Percentiles rank a stretch among this genome's conserved stretches.
Conservation (phyloP, 2,329 filamentous ascomycete genomes). For the Fusarium goolgardi region DNA sequence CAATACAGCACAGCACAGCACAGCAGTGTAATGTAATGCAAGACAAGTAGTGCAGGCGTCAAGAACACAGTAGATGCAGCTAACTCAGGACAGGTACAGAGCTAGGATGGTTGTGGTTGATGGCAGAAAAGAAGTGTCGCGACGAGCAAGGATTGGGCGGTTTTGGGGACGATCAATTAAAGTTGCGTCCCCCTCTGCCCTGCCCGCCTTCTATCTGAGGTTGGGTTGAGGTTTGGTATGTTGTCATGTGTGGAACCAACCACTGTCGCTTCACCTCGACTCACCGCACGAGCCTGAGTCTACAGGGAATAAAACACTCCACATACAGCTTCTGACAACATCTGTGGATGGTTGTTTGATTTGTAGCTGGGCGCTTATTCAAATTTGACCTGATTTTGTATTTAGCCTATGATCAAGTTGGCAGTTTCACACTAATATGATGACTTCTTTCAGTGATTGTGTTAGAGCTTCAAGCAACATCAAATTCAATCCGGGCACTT, state of each 20-base stretch:
- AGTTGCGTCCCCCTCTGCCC: slow-evolving; percentile 17
- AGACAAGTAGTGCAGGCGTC: neutral
- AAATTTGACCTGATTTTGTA: neutral
- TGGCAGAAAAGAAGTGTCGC: slow-evolving; percentile 38
- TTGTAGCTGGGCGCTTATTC: slow-evolving; percentile 2
- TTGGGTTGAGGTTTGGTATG: slow-evolving; percentile 6
- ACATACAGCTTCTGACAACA: slow-evolving; percentile 1
- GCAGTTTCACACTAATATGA: neutral
- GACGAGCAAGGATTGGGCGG: slow-evolving; percentile 43
- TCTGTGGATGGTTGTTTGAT: neutral
- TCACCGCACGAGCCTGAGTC: slow-evolving; percentile 27
- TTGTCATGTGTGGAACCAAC: slow-evolving; percentile 23
- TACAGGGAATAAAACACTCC: slow-evolving; percentile 21
- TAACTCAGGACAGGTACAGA: slow-evolving; percentile 22
- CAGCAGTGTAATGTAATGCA: slow-evolving; percentile 4
- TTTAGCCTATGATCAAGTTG: neutral
- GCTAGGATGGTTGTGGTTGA: slow-evolving; percentile 34
- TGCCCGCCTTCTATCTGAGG: slow-evolving; percentile 13
- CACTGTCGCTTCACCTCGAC: slow-evolving; percentile 5
- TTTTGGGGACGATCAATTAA: slow-evolving; percentile 39
- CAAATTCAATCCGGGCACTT: neutral
- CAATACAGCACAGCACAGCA: slow-evolving; percentile 7
- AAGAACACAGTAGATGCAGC: slow-evolving; percentile 19
- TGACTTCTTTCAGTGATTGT: neutral
- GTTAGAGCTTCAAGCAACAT: neutral